Base-by-base conservation (phyloP, 192 early-diverging fungal genomes). In the Entomortierella lignicola region DNA sequence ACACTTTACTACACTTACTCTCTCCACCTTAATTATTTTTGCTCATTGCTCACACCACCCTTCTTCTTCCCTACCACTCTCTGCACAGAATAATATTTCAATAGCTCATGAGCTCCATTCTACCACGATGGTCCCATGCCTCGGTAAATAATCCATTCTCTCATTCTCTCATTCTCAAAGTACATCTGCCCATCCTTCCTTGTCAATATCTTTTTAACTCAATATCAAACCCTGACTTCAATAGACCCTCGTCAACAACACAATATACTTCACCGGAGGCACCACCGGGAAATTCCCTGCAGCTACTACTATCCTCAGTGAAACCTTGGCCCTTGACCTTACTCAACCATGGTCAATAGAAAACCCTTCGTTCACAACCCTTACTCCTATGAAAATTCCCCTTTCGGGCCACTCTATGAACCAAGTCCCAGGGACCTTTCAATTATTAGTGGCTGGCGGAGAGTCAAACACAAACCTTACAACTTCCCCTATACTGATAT, bases 91-190 rank as follows among this genome's bases (percentile, higher is more conserved):
- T n/a, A 12, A 21, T 23, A 23, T 23, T 39, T 2, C 57, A n/a
- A n/a, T n/a, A 17, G n/a, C 48, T 53, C 61, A 74, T 74, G 72
- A 66, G 50, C 39, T 27, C 58, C 58, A 51, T 65, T 44, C 55
- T 54, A 42, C 31, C 63, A 47, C 47, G 72, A 47, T 74, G 72
- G 63, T 74, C 31, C 48, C 72, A 74, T 60, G 72, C 72, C 21
- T 58, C 72, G 21, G 72, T 74, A 74, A 44, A 30, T n/a, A 20
- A 31, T 31, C 29, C 26, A 12, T 25, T 8, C 21, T 18, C 8
- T 29, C 12, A 25, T 1, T 15, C 10, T 31, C 12, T 26, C 26
- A 30, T 26, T 2, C 26, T 31, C 2, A 55, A 25, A 55, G 26
- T 8, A n/a, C 18, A 31, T 26, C 54, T 17, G 21, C 8, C 26